Conservation (phyloP, 2,329 filamentous ascomycete species). For the Dothistroma septosporum region DNA sequence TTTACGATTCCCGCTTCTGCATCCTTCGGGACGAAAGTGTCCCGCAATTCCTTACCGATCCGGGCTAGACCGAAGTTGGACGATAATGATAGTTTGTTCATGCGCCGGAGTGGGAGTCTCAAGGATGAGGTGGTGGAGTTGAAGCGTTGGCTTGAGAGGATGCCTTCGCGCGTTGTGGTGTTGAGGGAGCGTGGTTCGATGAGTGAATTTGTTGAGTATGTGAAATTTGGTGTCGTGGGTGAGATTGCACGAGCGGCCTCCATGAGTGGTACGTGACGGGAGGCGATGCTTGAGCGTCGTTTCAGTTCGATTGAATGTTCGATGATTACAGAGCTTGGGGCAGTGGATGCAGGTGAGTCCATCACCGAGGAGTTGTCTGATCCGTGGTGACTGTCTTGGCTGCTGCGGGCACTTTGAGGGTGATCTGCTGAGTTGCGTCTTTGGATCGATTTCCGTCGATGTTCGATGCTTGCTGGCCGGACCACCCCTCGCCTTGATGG, state of each 20-base stretch:
- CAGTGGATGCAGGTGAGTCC: slow-evolving; percentile 20
- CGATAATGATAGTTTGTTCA: slow-evolving; percentile 25
- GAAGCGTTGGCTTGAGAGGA: slow-evolving; percentile 1
- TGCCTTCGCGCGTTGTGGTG: slow-evolving; percentile 1
- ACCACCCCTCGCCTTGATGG: slow-evolving; percentile 5
- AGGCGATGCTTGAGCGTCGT: slow-evolving; percentile 7
- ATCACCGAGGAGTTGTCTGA: slow-evolving; percentile 15
- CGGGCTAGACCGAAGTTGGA: slow-evolving; percentile 23
- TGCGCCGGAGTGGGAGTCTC: slow-evolving; percentile 11
- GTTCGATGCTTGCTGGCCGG: slow-evolving; percentile 3
- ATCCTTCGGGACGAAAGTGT: slow-evolving; percentile 1
- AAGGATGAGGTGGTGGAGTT: slow-evolving; percentile 7
- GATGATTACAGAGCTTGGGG: slow-evolving; percentile 23
- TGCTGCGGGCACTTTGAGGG: slow-evolving; percentile 15
- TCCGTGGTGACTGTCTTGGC: slow-evolving; percentile 16
- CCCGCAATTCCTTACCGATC: slow-evolving; percentile 15
- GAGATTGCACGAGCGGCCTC: slow-evolving; percentile 12
- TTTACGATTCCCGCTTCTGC: slow-evolving; percentile 5
- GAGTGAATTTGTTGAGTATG: neutral
- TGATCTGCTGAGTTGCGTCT: slow-evolving; percentile 3
- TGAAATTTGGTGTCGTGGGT: neutral
- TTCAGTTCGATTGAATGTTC: slow-evolving; percentile 8
- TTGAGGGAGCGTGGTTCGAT: neutral
- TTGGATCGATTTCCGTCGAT: neutral
- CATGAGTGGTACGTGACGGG: slow-evolving; percentile 20